These are phyloP conservation scores for Solanum raphanifolium DNA, from an alignment of 257 asterid species.

Conservation along the genomic window DNA sequence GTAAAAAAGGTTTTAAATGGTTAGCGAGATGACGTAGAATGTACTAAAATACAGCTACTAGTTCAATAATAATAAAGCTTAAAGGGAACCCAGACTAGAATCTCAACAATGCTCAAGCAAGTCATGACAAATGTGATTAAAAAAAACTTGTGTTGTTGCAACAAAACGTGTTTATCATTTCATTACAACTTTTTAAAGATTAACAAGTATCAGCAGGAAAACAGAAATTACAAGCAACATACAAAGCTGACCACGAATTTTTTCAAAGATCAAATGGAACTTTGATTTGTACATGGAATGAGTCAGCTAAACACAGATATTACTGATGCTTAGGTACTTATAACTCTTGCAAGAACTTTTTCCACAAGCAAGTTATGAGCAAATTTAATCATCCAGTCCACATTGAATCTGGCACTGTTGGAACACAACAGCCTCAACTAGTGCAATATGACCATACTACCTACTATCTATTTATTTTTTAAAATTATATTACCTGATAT, in stretches of 20 bases:
- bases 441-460: background rate
- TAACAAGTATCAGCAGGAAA: background rate
- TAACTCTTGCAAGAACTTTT: background rate
- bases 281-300: background rate
- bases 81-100: background rate
- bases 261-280: background rate
- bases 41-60: background rate
- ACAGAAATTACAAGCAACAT: background rate
- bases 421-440: background rate
- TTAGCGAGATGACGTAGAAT: background rate
- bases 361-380: background rate
- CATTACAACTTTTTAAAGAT: background rate
- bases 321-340: background rate
- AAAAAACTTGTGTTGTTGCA: background rate
- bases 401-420: background rate
- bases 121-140: background rate
- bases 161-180: background rate
- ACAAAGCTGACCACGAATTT: background rate
- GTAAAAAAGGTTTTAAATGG: background rate
- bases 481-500: background rate
- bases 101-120: background rate
- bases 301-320: background rate
- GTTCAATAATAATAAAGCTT: background rate
- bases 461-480: background rate
- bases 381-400: background rate